phyloP scores from a whole-genome alignment of 2,329 filamentous ascomycete genomes.

The Aureobasidium zeae region DNA sequence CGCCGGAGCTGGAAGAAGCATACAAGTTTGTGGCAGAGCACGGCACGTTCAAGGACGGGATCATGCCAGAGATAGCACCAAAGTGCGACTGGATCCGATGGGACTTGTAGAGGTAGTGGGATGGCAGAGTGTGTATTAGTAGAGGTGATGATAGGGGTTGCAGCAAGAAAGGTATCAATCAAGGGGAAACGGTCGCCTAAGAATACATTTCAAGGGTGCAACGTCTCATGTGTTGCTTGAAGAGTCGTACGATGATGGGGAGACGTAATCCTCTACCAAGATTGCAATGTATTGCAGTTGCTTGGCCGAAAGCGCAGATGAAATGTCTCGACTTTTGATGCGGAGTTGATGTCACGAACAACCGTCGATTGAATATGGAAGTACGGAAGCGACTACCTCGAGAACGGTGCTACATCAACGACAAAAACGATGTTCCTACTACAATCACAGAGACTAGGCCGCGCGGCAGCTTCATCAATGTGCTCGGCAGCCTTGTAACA shows the following conservation, averaged over 20 bases:
- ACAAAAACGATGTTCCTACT: neutral
- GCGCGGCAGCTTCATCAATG: neutral
- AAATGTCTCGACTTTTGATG: neutral
- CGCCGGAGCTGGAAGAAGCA: conserved; percentile 48
- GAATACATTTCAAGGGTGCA: too few relatives aligned
- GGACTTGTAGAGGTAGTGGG: conserved; percentile 53
- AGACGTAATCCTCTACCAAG: too few relatives aligned
- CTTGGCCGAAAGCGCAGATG: neutral
- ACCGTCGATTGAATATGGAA: conserved; percentile 6
- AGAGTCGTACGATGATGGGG: neutral
- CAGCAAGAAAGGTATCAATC: too few relatives aligned
- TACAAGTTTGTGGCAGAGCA: conserved; percentile 57
- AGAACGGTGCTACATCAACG: conserved; percentile 8
- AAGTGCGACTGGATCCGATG: conserved; percentile 63
- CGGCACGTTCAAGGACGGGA: conserved; percentile 58
- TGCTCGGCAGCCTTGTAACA: neutral
- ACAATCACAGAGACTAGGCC: neutral
- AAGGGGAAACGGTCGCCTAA: too few relatives aligned
- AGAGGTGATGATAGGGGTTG: too few relatives aligned
- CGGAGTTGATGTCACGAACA: conserved; percentile 10
- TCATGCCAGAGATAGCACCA: conserved; percentile 70
- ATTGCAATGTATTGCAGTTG: too few relatives aligned
- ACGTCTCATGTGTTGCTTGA: neutral
- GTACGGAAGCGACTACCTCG: conserved; percentile 12
- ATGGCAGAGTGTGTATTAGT: too few relatives aligned